Base-by-base conservation (phyloP, 257 asterid genomes). In the Euphrasia confusa region DNA sequence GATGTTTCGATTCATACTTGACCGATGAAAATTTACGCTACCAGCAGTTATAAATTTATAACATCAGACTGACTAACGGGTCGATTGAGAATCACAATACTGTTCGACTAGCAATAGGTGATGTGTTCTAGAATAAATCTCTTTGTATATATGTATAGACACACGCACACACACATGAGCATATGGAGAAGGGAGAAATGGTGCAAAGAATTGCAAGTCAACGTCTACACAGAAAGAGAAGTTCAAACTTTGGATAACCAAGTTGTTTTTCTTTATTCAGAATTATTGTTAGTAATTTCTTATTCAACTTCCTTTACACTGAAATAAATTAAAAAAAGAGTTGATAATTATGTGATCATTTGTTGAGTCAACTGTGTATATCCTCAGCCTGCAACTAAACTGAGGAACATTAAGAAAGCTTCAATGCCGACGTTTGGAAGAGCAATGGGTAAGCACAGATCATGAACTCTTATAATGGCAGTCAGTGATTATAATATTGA, bases 381-480 rank as follows among this genome's bases (percentile, higher is more conserved):
- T 10, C 11, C 60, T 52, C 10, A 8, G 27, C 42, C 44, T 37
- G 54, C 18, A 44, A 21, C 61, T 33, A 30, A 32, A 33, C 26
- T 33, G 54, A 54, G 54, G 15, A 2, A 64, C 2, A 64, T 5
- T 12, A 12, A 35, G 17, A 35, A 53, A 21, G 24, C 24, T 21
- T 21, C 24, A 21, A 60, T 74, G 79, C 73, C 70, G 1, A 50
- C 75, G 9, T 64, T 74, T 47, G 73, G 44, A 28, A 70, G 79
- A 74, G 75, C 70, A 61, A 28, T 74, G 0, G 79, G 79, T 74
- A 47, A 61, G 72, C 33, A 11, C 15, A 44, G 5, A 44, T 12
- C 7, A 3, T 11, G 50, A 60, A 42, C 14, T 1, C 13, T 26
- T 14, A 18, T 70, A 44, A 12, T 44, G 33, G 50, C 10, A 67